Evolutionary conservation across 108 stramenopile species (phyloP).

Genomic region (Pseudonitzschia pungens): DNA sequence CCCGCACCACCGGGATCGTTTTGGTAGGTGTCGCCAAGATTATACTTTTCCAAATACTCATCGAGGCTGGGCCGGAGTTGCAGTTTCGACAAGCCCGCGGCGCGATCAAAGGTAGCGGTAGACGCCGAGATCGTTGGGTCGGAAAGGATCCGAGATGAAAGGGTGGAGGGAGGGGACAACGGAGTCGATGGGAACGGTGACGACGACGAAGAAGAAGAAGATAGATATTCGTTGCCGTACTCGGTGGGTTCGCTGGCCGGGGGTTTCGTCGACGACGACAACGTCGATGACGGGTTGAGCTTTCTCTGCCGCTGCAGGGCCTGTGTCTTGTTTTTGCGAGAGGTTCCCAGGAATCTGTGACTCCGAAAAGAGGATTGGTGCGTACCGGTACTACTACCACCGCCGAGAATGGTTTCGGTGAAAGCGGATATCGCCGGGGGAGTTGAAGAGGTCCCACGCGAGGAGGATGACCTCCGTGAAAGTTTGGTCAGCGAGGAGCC

Average conservation of each 20-base stretch:
- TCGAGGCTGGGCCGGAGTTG: background rate
- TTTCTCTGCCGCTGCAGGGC: constrained; percentile 30
- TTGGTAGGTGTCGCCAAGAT: background rate
- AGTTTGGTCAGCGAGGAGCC: background rate
- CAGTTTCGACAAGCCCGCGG: constrained; percentile 12
- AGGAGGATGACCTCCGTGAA: too few relatives aligned
- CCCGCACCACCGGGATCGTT: background rate
- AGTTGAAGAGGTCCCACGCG: too few relatives aligned
- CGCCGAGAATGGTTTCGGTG: too few relatives aligned
- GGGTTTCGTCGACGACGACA: background rate
- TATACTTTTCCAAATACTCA: background rate
- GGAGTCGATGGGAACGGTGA: too few relatives aligned
- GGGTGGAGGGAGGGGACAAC: background rate
- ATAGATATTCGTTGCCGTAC: background rate
- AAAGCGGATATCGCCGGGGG: too few relatives aligned
- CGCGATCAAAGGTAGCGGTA: background rate
- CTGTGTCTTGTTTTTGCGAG: constrained; percentile 19
- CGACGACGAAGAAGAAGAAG: background rate
- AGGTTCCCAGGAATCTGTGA: too few relatives aligned
- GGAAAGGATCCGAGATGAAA: background rate
- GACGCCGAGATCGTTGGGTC: background rate
- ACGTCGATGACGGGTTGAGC: constrained; percentile 7
- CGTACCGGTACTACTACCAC: too few relatives aligned
- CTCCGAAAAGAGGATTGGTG: too few relatives aligned
- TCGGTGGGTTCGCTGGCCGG: background rate